Base-by-base conservation (phyloP, 106 monocot species). In the Apostasia ramifera region DNA sequence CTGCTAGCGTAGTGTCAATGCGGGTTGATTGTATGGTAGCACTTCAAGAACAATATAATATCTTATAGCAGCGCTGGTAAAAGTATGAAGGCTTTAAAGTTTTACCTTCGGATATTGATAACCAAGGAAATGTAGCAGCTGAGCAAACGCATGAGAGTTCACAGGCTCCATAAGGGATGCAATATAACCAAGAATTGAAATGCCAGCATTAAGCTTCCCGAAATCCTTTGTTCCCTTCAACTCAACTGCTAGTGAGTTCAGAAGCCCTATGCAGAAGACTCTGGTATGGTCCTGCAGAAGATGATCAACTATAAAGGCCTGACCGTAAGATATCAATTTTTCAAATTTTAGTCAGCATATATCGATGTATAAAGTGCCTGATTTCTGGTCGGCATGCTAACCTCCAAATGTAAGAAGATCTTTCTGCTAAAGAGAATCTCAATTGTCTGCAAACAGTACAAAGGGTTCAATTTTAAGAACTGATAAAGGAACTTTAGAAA, bases 31-130 rank as follows among this genome's bases (percentile, higher is more conserved):
- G 26, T 26, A 26, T 26, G 26, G 26, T 26, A 26, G 40, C 13
- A 8, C 60, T 42, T 44, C 8, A 6, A 12, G 6, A 10, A 44
- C 1, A 43, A 50, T 47, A 42, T 5, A 69, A 44, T 2, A 26
- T 3, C 11, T 42, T 41, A 10, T 41, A 44, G 6, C 40, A 14
- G 4, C 7, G 37, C 26, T 26, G 26, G 26, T 26, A 26, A 26
- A 55, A 56, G 37, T 56, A 66, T 10, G 13, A 13, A 14, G 44
- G 26, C 3, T 26, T 26, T 46, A 7, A 1, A 14, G 53, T 71
- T 13, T 75, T 78, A 92, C 97, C 91, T 93, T 98, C 8, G 97
- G 97, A 70, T 92, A 98, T 7, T 87, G 80, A 76, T 98, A 92
- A 44, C 77, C 80, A 64, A 98, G 86, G 71, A 84, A 88, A 72